Base-by-base conservation (phyloP, 1,139 yeast species). In the Yamadazyma oceani region DNA sequence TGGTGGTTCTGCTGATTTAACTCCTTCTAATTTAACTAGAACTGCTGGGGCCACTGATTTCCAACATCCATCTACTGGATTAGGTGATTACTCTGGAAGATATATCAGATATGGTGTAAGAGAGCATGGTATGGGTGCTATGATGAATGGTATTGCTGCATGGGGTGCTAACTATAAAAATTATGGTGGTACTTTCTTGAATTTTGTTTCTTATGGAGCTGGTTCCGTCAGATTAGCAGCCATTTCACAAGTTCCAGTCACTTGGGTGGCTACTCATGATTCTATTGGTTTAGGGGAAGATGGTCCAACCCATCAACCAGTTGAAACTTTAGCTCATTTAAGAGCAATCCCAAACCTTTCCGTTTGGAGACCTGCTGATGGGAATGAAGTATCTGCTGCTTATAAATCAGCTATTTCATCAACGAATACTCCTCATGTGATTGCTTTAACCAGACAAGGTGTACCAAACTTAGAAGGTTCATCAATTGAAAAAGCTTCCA, bases 341-440 rank as follows among this genome's bases (percentile, higher is more conserved):
- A 88, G 99, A 79, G 96, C 98, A 52, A 65, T 80, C 57, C 99
- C 99, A 73, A 94, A 94, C 78, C 60, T 82, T 57, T 80, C 84
- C 65, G 97, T 92, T 46, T 92, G 97, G 97, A 88, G 99, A 80
- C 98, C 98, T 55, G 98, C 98, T 62, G 98, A 94, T 66, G 99
- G 99, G 75, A 92, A 92, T 68, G 99, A 92, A 76, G 84, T 86
- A 51, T 86, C 97, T 52, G 99, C 97, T 60, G 96, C 98, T 50
- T 92, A 92, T 82, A 72, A 78, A 69, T 74, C 75, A 53, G 87
- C 98, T 40, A 58, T 92, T 49, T 80, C 77, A 61, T 71, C 83
- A 42, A 76, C 69, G 45, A 69, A 74, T 55, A 88, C 96, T 41
- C 98, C 99, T 51, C 78, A 94, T 44, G 73, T 94, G 57, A 74